These are phyloP conservation scores for Apiospora arundinis DNA, from an alignment of 2,329 filamentous ascomycete species.

Conservation along the genomic window DNA sequence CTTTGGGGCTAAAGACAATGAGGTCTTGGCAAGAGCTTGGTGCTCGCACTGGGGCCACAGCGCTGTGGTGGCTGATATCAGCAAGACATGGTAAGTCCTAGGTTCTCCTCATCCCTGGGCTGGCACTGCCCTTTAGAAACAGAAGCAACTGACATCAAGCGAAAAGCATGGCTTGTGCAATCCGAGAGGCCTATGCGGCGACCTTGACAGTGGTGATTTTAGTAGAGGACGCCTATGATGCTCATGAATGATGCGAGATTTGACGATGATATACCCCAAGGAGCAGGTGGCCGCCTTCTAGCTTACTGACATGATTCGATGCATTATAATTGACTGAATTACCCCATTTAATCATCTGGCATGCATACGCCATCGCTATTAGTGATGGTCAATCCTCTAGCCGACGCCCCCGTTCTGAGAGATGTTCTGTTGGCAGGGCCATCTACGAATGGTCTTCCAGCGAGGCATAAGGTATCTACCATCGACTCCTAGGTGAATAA, in stretches of 20 bases:
- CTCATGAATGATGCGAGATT: slow-evolving; percentile 20
- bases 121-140: neutral
- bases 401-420: too few species aligned
- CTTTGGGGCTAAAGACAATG: slow-evolving; percentile 76
- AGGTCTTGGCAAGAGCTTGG: slow-evolving; percentile 79
- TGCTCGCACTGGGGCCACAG: slow-evolving; percentile 77
- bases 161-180: slow-evolving; percentile 71
- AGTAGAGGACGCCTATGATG: slow-evolving; percentile 56
- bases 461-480: neutral
- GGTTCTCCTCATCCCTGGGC: neutral
- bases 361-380: neutral
- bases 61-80: slow-evolving; percentile 72
- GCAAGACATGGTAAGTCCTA: slow-evolving; percentile 67
- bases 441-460: too few species aligned
- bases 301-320: neutral
- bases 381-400: neutral
- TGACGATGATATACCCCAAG: slow-evolving; percentile 1
- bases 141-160: neutral
- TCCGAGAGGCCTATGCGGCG: slow-evolving; percentile 77
- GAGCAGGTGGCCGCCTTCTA: neutral
- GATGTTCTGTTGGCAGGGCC: too few species aligned
- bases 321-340: neutral
- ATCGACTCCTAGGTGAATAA: neutral
- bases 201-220: slow-evolving; percentile 76
- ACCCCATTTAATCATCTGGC: neutral